These are phyloP conservation scores for Calocybe cyanea DNA, from an alignment of 768 basidiomycete genomes.

Conservation along the genomic window DNA sequence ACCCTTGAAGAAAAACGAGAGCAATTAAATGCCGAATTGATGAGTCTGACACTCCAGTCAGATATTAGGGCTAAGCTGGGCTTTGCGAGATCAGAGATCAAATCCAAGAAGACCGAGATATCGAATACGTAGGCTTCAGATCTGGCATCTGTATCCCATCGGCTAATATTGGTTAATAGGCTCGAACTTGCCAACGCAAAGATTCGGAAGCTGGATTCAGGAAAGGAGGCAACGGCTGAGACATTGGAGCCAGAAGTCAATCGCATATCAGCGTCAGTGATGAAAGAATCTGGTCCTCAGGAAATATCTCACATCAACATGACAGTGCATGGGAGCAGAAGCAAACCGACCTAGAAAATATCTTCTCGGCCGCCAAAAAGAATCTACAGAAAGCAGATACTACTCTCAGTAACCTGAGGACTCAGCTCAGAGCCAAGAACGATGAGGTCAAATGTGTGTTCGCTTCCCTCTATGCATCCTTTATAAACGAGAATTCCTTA, in stretches of 20 bases:
- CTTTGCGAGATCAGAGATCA: slow-evolving; percentile 66
- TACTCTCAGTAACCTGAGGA: slow-evolving; percentile 53
- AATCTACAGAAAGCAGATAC: slow-evolving; percentile 63
- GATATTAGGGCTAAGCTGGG: slow-evolving; percentile 78
- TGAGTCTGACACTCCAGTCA: slow-evolving; percentile 70
- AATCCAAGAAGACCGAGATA: slow-evolving; percentile 62
- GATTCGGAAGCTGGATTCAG: slow-evolving; percentile 58
- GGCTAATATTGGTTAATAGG: slow-evolving; percentile 33
- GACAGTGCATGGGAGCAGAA: slow-evolving; percentile 68
- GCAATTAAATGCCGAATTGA: slow-evolving; percentile 64
- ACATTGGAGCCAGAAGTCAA: slow-evolving; percentile 76
- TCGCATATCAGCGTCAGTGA: slow-evolving; percentile 49
- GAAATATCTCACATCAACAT: no score
- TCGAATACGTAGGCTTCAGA: slow-evolving; percentile 52
- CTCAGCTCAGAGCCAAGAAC: slow-evolving; percentile 57
- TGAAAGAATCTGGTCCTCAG: no score
- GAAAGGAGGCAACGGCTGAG: slow-evolving; percentile 51
- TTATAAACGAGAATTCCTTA: not conserved
- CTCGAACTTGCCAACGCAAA: slow-evolving; percentile 57
- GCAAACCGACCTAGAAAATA: slow-evolving; percentile 41
- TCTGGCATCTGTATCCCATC: slow-evolving; percentile 5
- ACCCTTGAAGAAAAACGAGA: slow-evolving; percentile 69
- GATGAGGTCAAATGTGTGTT: slow-evolving; percentile 60
- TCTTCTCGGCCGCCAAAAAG: slow-evolving; percentile 46
- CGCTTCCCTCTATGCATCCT: not conserved